Percentiles rank a stretch among this genome's conserved stretches.
Conservation (phyloP, 768 basidiomycete species). For the Phylloporus sp. region DNA sequence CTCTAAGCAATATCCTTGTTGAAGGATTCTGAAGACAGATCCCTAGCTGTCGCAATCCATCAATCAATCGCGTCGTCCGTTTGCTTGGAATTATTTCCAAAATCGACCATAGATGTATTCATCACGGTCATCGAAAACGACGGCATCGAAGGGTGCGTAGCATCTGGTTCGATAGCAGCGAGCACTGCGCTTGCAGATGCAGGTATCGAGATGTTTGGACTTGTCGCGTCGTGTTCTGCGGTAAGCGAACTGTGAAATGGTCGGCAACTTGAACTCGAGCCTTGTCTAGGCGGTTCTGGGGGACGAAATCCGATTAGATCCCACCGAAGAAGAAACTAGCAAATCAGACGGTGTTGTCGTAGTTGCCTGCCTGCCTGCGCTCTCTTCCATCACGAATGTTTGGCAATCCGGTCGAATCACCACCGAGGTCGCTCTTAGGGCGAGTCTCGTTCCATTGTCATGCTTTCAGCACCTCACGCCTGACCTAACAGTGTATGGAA, state of each 20-base stretch:
- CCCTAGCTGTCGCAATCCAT: conserved; percentile 75
- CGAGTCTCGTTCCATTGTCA: conserved; percentile 34
- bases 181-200: conserved; percentile 90
- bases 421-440: conserved; percentile 49
- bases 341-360: conserved; percentile 63
- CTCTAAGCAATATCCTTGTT: conserved; percentile 5
- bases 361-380: conserved; percentile 82
- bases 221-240: conserved; percentile 80
- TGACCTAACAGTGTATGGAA: conserved; percentile 55
- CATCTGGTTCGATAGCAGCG: conserved; percentile 81
- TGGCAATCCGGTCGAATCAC: conserved; percentile 77
- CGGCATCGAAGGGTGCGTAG: conserved; percentile 83
- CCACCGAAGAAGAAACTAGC: conserved; percentile 62
- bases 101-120: conserved; percentile 89
- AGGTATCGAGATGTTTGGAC: conserved; percentile 84
- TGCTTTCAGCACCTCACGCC: not conserved
- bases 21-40: conserved; percentile 92
- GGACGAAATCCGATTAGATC: conserved; percentile 71
- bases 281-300: conserved; percentile 49
- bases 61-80: conserved; percentile 83
- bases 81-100: conserved; percentile 86
- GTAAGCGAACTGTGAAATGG: conserved; percentile 37
- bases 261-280: conserved; percentile 3
- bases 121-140: conserved; percentile 89
- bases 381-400: conserved; percentile 76